Conservation (phyloP, 345 rosid genomes). For the Cardamine chenopodiifolia region DNA sequence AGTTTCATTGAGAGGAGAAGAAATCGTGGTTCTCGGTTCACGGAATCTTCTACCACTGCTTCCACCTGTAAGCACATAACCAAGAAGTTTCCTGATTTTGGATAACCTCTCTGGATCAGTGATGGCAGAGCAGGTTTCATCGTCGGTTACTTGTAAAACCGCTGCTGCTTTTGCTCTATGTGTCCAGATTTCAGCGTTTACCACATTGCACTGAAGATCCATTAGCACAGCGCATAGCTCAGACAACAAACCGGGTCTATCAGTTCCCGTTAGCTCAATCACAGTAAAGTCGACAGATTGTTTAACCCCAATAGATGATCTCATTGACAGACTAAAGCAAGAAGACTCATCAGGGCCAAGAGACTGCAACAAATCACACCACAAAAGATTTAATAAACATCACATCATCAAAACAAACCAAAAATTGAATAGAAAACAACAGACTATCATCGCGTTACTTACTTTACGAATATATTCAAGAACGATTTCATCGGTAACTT, state of each 20-base stretch:
- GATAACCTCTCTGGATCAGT: conserved; percentile 66
- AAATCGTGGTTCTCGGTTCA: conserved; percentile 66
- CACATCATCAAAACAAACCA: not conserved
- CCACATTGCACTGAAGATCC: conserved; percentile 76
- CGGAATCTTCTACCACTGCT: conserved; percentile 55
- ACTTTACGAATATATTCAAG: conserved; percentile 78
- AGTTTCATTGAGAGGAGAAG: conserved; percentile 51
- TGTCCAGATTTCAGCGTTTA: conserved; percentile 89
- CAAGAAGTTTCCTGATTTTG: conserved; percentile 64
- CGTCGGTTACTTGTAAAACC: conserved; percentile 79
- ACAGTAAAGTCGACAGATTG: conserved; percentile 68
- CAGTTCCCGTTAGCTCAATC: conserved; percentile 84
- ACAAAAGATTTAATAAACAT: conserved; percentile 4
- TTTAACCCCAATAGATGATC: conserved; percentile 65
- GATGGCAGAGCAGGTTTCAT: conserved; percentile 63
- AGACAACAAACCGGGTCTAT: conserved; percentile 84
- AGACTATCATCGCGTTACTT: conserved; percentile 30
- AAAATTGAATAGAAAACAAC: too few relatives aligned
- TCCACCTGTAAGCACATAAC: conserved; percentile 72
- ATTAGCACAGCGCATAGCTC: conserved; percentile 83
- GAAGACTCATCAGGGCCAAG: conserved; percentile 68
- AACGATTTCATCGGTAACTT: conserved; percentile 67
- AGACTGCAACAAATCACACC: conserved; percentile 52
- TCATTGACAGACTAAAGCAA: conserved; percentile 59
- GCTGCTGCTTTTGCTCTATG: conserved; percentile 89